Base-by-base conservation (phyloP, 306 rosid species). In the Gillenia trifoliata region DNA sequence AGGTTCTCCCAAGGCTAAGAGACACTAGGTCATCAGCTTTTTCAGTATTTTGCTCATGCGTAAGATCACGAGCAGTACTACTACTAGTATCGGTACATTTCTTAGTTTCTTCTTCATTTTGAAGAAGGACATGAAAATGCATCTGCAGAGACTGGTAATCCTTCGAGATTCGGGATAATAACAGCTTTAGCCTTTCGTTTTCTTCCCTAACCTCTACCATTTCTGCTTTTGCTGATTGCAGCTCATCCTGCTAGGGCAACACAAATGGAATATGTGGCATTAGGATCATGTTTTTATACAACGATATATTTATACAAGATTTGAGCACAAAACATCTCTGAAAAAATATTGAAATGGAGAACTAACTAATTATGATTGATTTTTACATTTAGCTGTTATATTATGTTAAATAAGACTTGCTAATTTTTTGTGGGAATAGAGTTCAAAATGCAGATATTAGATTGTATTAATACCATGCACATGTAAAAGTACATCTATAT, bases 1-100 rank as follows among this genome's bases (percentile, higher is more conserved):
- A 83, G 36, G 73, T 67, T 56, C 84, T 78, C 40, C 97, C 96
- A 34, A 92, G 83, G 60, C 88, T 82, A 12, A 92, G 89, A 17
- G 89, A 86, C 19, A 91, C 80, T 55, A 86, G 88, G 12, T 81
- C 87, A 29, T 79, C 86, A 36, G 68, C 71, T 23, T 79, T 84
- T 45, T 75, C 34, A 65, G 16, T 68, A 47, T 40, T 31, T 62
- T 29, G 23, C 60, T 13, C 19, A 12, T 23, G 13, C 16, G 38
- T 45, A 47, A 64, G 57, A 56, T 65, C 63, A 26, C 10, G 33
- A n/a, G 26, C 20, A 1, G 65, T 12, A 6, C 47, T 28, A 20
- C 68, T 6, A 8, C 20, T 16, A 47, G 73, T 20, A 34, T 59
- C 83, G 59, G 52, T 28, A 56, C 34, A 33, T 11, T 79, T 81